These are phyloP conservation scores for Colletotrichum sp. DNA, from an alignment of 2,329 filamentous ascomycete genomes.

Conservation along the genomic window DNA sequence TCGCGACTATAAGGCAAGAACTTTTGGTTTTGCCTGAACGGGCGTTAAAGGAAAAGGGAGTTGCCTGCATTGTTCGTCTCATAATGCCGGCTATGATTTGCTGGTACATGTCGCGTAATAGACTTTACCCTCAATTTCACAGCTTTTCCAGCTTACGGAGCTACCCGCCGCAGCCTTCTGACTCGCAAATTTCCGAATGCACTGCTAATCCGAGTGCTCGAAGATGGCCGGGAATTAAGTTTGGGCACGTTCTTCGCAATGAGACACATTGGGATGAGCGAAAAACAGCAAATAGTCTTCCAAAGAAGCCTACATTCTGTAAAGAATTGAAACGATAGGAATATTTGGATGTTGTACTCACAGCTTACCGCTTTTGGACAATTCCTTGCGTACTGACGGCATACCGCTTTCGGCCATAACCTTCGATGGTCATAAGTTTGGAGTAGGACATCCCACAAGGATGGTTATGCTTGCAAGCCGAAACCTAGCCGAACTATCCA, in stretches of 20 bases:
- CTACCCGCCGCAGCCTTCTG: background rate
- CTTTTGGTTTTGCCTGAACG: background rate
- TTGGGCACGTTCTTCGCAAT: background rate
- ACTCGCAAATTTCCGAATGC: background rate
- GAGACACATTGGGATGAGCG: background rate
- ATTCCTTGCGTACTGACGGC: background rate
- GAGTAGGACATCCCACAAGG: background rate
- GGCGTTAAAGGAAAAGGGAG: background rate
- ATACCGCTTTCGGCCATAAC: background rate
- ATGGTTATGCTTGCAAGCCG: background rate
- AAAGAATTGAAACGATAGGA: background rate
- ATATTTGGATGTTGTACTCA: background rate
- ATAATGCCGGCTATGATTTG: background rate
- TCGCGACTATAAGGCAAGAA: background rate
- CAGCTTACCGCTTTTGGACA: background rate
- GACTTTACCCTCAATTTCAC: background rate
- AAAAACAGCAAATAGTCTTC: background rate
- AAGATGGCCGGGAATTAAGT: background rate
- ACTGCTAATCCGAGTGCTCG: background rate
- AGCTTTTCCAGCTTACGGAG: background rate
- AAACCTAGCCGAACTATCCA: background rate
- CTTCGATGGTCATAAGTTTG: background rate
- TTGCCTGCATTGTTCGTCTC: background rate
- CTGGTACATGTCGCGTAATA: background rate
- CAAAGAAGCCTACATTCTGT: background rate